phyloP scores from a whole-genome alignment of 768 basidiomycete genomes.

The Mycena pura region DNA sequence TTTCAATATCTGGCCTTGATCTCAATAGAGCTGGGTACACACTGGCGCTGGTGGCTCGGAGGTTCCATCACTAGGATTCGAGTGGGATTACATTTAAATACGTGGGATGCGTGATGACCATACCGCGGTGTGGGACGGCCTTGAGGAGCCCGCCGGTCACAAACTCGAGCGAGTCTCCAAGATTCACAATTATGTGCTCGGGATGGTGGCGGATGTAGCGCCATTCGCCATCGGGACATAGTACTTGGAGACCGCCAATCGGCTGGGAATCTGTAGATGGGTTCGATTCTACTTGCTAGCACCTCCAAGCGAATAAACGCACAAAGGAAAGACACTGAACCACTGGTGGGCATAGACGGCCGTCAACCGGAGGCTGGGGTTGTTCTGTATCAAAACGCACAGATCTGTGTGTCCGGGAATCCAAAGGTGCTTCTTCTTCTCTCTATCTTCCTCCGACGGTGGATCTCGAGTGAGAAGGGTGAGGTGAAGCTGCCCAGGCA shows the following conservation, averaged over 20 bases:
- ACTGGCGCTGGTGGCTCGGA: conserved; percentile 26
- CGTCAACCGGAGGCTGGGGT: conserved; percentile 1
- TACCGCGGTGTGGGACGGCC: conserved; percentile 26
- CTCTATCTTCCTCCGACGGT: conserved; percentile 21
- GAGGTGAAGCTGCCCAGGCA: background rate
- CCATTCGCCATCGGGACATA: conserved; percentile 16
- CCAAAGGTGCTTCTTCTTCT: conserved; percentile 22
- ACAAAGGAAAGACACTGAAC: conserved; percentile 4
- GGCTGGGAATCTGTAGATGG: conserved; percentile 22
- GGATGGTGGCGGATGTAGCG: conserved; percentile 25
- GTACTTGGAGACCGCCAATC: conserved; percentile 24
- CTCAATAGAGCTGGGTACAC: background rate
- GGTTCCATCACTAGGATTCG: conserved; percentile 22
- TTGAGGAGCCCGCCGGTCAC: conserved; percentile 26
- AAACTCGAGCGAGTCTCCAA: conserved; percentile 25
- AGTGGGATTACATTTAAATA: background rate
- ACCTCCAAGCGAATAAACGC: background rate
- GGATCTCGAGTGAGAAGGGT: conserved; percentile 13
- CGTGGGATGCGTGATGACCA: background rate
- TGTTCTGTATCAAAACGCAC: conserved; percentile 8
- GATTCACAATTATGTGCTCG: conserved; percentile 23
- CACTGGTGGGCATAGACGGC: conserved; percentile 2
- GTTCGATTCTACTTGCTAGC: background rate
- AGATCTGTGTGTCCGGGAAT: conserved; percentile 25
- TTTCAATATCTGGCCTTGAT: background rate